Percentiles rank a stretch among this genome's conserved stretches.
These are phyloP conservation scores for Neohortaea acidophila DNA, from an alignment of 495 filamentous ascomycete species.

Conservation along the genomic window DNA sequence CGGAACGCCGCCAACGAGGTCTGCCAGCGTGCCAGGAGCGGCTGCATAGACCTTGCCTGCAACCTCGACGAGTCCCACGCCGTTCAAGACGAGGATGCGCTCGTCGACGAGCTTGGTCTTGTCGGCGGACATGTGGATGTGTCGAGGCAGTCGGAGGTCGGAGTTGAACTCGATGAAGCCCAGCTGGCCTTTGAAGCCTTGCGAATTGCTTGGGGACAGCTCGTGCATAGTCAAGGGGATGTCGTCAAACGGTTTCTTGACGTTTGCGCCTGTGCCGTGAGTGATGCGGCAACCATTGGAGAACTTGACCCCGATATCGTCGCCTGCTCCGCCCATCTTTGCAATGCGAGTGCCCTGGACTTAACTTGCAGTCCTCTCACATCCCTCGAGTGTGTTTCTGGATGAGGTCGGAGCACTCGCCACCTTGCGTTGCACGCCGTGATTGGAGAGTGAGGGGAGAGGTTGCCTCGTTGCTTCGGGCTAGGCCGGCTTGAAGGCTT, in stretches of 20 bases:
- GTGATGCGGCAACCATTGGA: conserved; percentile 5
- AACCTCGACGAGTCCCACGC: conserved; percentile 7
- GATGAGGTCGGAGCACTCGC: no score
- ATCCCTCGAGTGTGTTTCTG: no score
- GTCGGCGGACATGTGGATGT: conserved; percentile 8
- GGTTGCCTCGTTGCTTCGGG: no score
- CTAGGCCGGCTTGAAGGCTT: no score
- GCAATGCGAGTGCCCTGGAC: no score
- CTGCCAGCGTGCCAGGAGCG: conserved; percentile 6
- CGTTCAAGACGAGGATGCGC: conserved; percentile 5
- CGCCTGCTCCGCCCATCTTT: background rate
- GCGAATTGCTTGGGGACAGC: conserved; percentile 3
- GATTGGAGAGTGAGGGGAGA: no score
- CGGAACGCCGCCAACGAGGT: conserved; percentile 5
- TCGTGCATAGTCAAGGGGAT: conserved; percentile 8
- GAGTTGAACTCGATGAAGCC: conserved; percentile 4
- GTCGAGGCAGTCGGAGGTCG: conserved; percentile 2
- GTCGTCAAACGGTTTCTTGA: conserved; percentile 8
- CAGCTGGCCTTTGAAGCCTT: conserved; percentile 5
- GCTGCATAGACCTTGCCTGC: conserved; percentile 4
- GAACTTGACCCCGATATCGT: conserved; percentile 1
- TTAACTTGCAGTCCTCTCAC: no score
- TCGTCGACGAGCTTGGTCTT: conserved; percentile 3
- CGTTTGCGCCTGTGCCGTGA: conserved; percentile 3
- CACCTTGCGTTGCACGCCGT: no score